Evolutionary conservation across 2,329 filamentous ascomycete species (phyloP).

Genomic region (Sporothrix sp.): DNA sequence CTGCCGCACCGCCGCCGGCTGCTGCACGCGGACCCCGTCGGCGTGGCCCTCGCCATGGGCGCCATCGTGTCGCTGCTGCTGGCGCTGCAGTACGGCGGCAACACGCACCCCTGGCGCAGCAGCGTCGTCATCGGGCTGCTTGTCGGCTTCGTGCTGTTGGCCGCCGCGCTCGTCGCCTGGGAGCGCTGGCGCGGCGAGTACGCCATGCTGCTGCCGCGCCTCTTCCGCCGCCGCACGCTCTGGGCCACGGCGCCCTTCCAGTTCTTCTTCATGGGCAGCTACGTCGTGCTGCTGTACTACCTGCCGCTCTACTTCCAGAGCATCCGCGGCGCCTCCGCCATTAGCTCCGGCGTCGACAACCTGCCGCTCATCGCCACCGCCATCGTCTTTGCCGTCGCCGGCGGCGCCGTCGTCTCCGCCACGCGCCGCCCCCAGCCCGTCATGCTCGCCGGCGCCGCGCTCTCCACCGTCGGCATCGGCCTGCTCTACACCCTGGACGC

Average conservation of each 20-base stretch:
- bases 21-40: conserved; percentile 7
- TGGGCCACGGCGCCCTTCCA: conserved; percentile 30
- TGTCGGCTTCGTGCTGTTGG: conserved; percentile 21
- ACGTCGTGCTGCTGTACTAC: conserved; percentile 36
- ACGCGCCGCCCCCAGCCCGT: conserved; percentile 17
- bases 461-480: conserved; percentile 23
- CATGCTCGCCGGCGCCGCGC: conserved; percentile 19
- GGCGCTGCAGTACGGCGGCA: conserved; percentile 34
- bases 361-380: conserved; percentile 27
- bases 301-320: conserved; percentile 43
- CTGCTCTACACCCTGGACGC: conserved; percentile 26
- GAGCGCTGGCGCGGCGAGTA: conserved; percentile 32
- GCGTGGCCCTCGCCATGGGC: conserved; percentile 9
- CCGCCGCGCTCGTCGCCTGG: conserved; percentile 23
- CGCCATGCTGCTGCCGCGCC: conserved; percentile 39
- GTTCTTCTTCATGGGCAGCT: conserved; percentile 33
- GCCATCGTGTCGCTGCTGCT: conserved; percentile 29
- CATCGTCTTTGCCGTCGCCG: conserved; percentile 21
- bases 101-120: conserved; percentile 27
- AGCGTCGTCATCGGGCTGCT: conserved; percentile 27
- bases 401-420: conserved; percentile 21
- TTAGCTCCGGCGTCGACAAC: conserved; percentile 27
- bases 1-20: background rate
- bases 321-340: conserved; percentile 29
- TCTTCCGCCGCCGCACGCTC: conserved; percentile 35